These are phyloP conservation scores for Rhodotorula glutinis DNA, from an alignment of 1,284 basidiomycete species.

Conservation along the genomic window DNA sequence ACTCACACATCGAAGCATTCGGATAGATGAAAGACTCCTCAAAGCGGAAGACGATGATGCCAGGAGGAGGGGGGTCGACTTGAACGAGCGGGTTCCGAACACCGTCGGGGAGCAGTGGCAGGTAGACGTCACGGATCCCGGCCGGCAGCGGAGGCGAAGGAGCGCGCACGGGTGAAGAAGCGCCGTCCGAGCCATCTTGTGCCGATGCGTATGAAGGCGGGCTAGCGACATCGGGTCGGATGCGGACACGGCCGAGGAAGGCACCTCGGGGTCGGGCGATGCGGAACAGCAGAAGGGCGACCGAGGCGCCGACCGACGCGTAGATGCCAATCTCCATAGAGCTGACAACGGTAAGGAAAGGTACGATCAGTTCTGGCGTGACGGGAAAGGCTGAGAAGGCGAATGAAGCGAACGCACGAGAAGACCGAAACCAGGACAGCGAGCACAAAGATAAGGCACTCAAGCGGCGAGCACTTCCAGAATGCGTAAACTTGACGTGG, in stretches of 20 bases:
- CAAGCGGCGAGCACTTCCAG: conserved; percentile 91
- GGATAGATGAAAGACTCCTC: conserved; percentile 94
- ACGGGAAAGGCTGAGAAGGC: too few species aligned
- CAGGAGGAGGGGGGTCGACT: conserved; percentile 75
- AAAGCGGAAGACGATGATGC: conserved; percentile 87
- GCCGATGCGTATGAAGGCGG: not conserved
- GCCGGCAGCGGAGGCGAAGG: conserved; percentile 16
- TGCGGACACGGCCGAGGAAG: conserved; percentile 77
- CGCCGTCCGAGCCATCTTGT: conserved; percentile 1
- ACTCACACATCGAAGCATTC: conserved; percentile 63
- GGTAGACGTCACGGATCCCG: conserved; percentile 67
- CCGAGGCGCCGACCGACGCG: conserved; percentile 69
- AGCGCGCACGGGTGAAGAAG: not conserved
- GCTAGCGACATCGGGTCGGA: conserved; percentile 50
- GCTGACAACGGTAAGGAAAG: not conserved
- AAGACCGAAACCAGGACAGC: conserved; percentile 76
- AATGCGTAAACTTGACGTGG: conserved; percentile 81
- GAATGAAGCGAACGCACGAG: not conserved
- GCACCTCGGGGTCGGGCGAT: conserved; percentile 84
- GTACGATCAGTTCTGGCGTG: not conserved
- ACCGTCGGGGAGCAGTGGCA: conserved; percentile 64
- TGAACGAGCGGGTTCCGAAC: conserved; percentile 69
- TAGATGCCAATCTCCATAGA: conserved; percentile 83
- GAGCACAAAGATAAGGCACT: conserved; percentile 86
- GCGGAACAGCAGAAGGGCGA: conserved; percentile 78